Base-by-base conservation (phyloP, 2,329 filamentous ascomycete genomes). In the Lomentospora prolificans region DNA sequence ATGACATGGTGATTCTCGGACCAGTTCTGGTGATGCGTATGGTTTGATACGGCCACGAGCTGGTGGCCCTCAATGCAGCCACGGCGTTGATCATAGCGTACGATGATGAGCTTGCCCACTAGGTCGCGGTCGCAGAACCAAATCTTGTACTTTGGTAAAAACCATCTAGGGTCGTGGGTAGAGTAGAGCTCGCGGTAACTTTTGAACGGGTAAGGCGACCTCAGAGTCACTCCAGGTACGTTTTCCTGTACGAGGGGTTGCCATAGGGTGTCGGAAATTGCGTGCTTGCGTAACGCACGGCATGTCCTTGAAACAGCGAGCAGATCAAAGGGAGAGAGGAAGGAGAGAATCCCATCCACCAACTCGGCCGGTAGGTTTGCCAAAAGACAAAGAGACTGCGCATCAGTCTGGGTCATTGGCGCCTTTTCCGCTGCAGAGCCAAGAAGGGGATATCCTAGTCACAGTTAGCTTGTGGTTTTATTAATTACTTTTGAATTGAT, bases 81-180 rank as follows among this genome's bases (percentile, higher is more conserved):
- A 46, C 81, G 76, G 3, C 80, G 72, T 50, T 83, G 79, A 65
- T 96, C 84, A 64, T 90, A 96, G 10, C 87, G 83, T n/a, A 80
- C 78, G 39, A 96, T 65, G 25, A 95, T 77, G 44, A 96, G 69
- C 65, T 86, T 87, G 0, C 91, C 91, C 1, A 80, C 85, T 51
- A 89, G 77, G 28, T 84, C 79, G 2, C 75, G 78, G 67, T 96
- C 89, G 58, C 83, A 81, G 64, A 96, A 92, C 91, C 91, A 96
- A 60, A 96, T 75, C 68, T 88, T 91, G 65, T 88, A 76, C 53
- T 80, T 82, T 0, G 88, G 77, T 1, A 96, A 75, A 64, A 95
- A 96, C 91, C 91, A 96, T 63, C 85, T 82, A 0, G 86, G 85
- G 60, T 94, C 80, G 66, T 94, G 87, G 19, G 84, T 77, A 44